A percentile compares a stretch with the other conserved stretches of the same genome.
Conservation (phyloP, 2,329 filamentous ascomycete species). For the Colletotrichum agaves region DNA sequence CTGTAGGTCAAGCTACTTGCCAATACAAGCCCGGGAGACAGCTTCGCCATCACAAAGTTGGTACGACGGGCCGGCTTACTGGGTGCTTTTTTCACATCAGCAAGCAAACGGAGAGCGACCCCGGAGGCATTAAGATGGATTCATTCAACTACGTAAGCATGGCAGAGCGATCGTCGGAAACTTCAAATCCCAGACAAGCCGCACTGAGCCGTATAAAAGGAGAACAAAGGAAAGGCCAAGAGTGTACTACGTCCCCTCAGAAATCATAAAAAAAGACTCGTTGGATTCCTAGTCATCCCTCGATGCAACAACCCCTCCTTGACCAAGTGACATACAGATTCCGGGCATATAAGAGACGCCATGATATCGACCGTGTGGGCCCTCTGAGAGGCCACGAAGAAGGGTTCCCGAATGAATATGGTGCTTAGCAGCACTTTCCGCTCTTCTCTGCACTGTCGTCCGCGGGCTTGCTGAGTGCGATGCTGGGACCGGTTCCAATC, state of each 20-base stretch:
- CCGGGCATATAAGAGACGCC: slow-evolving; percentile 47
- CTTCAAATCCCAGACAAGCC: slow-evolving; percentile 37
- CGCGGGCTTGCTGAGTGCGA: slow-evolving; percentile 87
- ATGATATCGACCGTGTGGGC: slow-evolving; percentile 42
- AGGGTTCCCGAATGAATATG: slow-evolving; percentile 12
- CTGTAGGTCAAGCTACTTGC: neutral
- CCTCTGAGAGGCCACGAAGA: slow-evolving; percentile 36
- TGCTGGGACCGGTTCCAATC: slow-evolving; percentile 82
- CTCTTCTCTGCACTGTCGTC: slow-evolving; percentile 80
- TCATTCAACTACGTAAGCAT: slow-evolving; percentile 41
- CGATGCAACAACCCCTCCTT: slow-evolving; percentile 37
- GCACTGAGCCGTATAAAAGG: slow-evolving; percentile 35
- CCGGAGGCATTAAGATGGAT: slow-evolving; percentile 38
- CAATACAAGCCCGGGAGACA: neutral
- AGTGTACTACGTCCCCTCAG: slow-evolving; percentile 41
- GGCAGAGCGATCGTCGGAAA: slow-evolving; percentile 39
- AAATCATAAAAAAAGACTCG: slow-evolving; percentile 41
- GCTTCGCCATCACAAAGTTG: neutral
- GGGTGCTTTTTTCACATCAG: slow-evolving; percentile 6
- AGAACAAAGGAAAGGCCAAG: slow-evolving; percentile 41
- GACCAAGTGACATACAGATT: slow-evolving; percentile 41
- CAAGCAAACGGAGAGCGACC: neutral
- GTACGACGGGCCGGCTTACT: neutral
- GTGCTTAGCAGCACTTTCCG: slow-evolving; percentile 80
- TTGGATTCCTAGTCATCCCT: slow-evolving; percentile 40